Evolutionary conservation across 2,329 filamentous ascomycete species (phyloP).

Genomic region (Pseudopyrenochaeta lycopersici): DNA sequence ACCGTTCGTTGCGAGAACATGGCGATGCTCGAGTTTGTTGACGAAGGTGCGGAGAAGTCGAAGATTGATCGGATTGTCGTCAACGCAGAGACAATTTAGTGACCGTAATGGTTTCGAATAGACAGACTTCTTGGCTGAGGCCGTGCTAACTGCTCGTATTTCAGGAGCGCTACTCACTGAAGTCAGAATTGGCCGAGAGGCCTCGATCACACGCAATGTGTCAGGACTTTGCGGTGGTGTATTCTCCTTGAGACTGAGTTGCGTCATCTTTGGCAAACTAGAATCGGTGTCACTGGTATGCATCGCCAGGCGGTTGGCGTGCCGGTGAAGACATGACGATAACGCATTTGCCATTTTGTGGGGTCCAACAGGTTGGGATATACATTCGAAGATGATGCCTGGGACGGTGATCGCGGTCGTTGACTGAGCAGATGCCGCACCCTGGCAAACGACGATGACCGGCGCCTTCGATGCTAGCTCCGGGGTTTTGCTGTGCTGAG

Average conservation of each 20-base stretch:
- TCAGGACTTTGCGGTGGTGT: slow-evolving; percentile 10
- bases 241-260: slow-evolving; percentile 41
- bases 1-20: slow-evolving; percentile 47
- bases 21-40: slow-evolving; percentile 43
- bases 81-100: slow-evolving; percentile 47
- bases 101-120: slow-evolving; percentile 25
- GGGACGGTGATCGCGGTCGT: slow-evolving; percentile 46
- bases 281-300: slow-evolving; percentile 20
- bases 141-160: slow-evolving; percentile 28
- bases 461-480: slow-evolving; percentile 29
- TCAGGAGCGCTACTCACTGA: slow-evolving; percentile 44
- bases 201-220: slow-evolving; percentile 14
- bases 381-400: slow-evolving; percentile 46
- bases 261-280: slow-evolving; percentile 23
- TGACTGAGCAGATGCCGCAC: slow-evolving; percentile 45
- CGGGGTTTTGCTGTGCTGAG: slow-evolving; percentile 31
- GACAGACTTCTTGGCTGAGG: slow-evolving; percentile 25
- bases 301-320: slow-evolving; percentile 28
- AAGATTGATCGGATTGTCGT: slow-evolving; percentile 53
- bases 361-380: slow-evolving; percentile 48
- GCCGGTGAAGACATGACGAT: slow-evolving; percentile 43
- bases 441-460: slow-evolving; percentile 46
- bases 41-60: slow-evolving; percentile 47
- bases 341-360: slow-evolving; percentile 50
- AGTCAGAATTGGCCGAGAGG: slow-evolving; percentile 33